These are phyloP conservation scores for Colletotrichum liaoningense DNA, from an alignment of 2,329 filamentous ascomycete genomes.

Conservation along the genomic window DNA sequence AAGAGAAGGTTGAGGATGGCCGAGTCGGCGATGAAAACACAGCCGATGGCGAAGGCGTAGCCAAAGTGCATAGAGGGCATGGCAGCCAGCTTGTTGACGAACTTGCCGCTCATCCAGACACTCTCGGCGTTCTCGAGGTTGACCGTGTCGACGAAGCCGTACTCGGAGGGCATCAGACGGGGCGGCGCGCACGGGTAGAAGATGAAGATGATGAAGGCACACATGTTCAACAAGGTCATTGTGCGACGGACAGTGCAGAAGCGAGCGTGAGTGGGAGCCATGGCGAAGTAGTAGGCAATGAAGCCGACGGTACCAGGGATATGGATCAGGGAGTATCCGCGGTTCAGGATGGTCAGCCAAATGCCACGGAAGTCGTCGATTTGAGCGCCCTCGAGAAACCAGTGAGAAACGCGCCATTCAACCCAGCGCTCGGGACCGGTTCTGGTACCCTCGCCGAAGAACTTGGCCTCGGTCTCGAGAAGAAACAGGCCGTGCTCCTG, in stretches of 20 bases:
- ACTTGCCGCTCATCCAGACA: conserved; percentile 73
- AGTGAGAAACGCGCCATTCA: conserved; percentile 60
- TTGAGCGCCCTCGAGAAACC: conserved; percentile 55
- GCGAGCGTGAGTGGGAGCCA: conserved; percentile 54
- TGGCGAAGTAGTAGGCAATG: conserved; percentile 73
- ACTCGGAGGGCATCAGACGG: conserved; percentile 68
- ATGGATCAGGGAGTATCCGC: conserved; percentile 69
- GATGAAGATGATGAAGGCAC: conserved; percentile 72
- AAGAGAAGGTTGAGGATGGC: conserved; percentile 55
- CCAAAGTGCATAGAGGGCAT: conserved; percentile 70
- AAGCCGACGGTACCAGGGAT: conserved; percentile 72
- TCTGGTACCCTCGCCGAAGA: conserved; percentile 42
- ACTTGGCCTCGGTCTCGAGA: conserved; percentile 66
- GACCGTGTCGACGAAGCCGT: conserved; percentile 71
- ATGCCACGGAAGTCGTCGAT: conserved; percentile 32
- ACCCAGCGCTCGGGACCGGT: conserved; percentile 57
- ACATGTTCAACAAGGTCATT: conserved; percentile 69
- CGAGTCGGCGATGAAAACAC: conserved; percentile 64
- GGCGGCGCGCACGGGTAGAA: conserved; percentile 74
- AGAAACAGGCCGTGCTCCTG: conserved; percentile 66
- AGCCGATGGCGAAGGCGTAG: conserved; percentile 66
- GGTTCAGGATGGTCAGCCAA: conserved; percentile 65
- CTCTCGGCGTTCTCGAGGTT: conserved; percentile 63
- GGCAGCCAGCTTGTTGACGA: conserved; percentile 68
- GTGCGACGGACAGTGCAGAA: conserved; percentile 51